Base-by-base conservation (phyloP, 257 asterid genomes). In the Gentiana dahurica region DNA sequence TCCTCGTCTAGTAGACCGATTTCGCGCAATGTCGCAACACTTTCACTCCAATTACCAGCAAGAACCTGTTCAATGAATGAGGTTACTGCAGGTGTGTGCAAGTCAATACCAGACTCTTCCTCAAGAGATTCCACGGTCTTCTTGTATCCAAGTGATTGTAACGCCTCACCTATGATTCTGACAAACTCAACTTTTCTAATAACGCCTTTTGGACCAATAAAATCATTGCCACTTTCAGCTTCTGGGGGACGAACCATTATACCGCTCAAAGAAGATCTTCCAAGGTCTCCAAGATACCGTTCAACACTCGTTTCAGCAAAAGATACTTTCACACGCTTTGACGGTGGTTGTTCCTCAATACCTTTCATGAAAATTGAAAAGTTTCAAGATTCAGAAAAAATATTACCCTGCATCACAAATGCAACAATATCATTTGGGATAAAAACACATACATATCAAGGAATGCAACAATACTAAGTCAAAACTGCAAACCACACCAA, bases 31-130 rank as follows among this genome's bases (percentile, higher is more conserved):
- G 77, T 65, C 8, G 73, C 70, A 35, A 87, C 80, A 69, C 96
- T 79, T 60, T 82, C 89, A 68, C 82, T 89, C 94, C 96, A 87
- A 71, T 80, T 77, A 55, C 96, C 94, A 68, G 80, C 85, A 66
- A 69, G 89, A 71, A 84, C 76, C 60, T 76, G 89, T 73, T 65
- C 83, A 85, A 75, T 84, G 70, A 87, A 80, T 56, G 72, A 71
- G 55, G 75, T 83, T 62, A 82, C 83, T 2, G 49, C 63, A 43
- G 87, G 50, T 49, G 96, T 74, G 60, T 77, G 94, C 62, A 84
- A 72, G 5, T 71, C 76, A 60, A 84, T 80, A 54, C 87, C 92
- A 0, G 96, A 87, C 66, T 87, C 96, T 73, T 80, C 87, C 83
- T 84, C 87, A 54, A 84, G 78, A 66, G 52, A 72, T 49, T 79